These are phyloP conservation scores for Madurella fahalii DNA, from an alignment of 2,329 filamentous ascomycete species.

Conservation along the genomic window DNA sequence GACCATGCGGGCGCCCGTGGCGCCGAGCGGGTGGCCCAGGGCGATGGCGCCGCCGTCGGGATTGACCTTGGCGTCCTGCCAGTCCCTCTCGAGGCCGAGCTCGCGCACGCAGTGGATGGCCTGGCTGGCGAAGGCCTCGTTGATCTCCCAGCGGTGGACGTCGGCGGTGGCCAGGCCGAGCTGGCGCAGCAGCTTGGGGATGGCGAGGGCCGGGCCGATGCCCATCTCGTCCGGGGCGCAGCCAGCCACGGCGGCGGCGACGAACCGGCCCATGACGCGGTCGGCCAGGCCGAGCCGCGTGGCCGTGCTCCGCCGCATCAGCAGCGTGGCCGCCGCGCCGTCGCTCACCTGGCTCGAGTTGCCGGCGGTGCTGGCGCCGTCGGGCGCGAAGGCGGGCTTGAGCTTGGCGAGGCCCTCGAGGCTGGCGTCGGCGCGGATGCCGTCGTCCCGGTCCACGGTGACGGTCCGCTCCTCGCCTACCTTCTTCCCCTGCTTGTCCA, in stretches of 20 bases:
- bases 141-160: constrained; percentile 86
- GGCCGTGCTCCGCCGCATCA: constrained; percentile 82
- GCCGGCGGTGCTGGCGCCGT: constrained; percentile 77
- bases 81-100: constrained; percentile 60
- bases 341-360: constrained; percentile 85
- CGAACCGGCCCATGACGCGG: constrained; percentile 77
- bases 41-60: constrained; percentile 92
- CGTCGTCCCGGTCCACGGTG: constrained; percentile 75
- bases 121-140: constrained; percentile 73
- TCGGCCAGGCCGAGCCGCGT: constrained; percentile 64
- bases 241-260: constrained; percentile 69
- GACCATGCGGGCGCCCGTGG: constrained; percentile 78
- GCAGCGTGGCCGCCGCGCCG: constrained; percentile 75
- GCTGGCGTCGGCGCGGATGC: constrained; percentile 66
- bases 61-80: constrained; percentile 70
- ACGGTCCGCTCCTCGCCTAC: constrained; percentile 56
- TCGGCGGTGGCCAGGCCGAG: constrained; percentile 65
- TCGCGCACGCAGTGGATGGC: constrained; percentile 67
- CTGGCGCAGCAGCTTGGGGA: constrained; percentile 72
- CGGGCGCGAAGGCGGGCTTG: constrained; percentile 77
- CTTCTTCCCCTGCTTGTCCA: constrained; percentile 56
- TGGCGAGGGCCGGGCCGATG: constrained; percentile 78
- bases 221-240: constrained; percentile 93
- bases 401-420: constrained; percentile 70
- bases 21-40: constrained; percentile 86